These are phyloP conservation scores for Pichia heedii DNA, from an alignment of 805 yeast genomes.

Conservation along the genomic window DNA sequence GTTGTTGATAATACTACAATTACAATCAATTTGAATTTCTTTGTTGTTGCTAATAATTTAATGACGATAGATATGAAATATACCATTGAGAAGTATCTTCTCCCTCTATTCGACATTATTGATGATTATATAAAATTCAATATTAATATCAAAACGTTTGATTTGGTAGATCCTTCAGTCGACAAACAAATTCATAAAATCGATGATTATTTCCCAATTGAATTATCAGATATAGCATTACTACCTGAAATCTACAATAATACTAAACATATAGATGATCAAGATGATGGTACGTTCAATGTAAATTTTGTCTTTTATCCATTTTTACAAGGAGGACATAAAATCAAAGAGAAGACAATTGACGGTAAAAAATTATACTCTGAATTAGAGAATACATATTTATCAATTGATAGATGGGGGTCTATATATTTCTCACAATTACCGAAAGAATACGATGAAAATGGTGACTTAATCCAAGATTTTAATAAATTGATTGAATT, in stretches of 20 bases:
- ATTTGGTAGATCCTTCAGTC: background rate
- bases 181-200: background rate
- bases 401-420: constrained; percentile 19
- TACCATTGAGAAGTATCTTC: constrained; percentile 11
- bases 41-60: constrained; percentile 4
- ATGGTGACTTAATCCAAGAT: no score
- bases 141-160: background rate
- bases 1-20: background rate
- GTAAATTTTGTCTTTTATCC: constrained; percentile 18
- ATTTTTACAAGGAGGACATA: constrained; percentile 15
- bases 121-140: constrained; percentile 3
- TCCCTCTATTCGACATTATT: constrained; percentile 3
- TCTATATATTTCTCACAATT: constrained; percentile 21
- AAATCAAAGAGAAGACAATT: constrained; percentile 10
- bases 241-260: constrained; percentile 14
- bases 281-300: background rate
- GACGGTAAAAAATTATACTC: constrained; percentile 14
- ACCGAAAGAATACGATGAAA: background rate
- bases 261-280: background rate
- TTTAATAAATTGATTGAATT: no score
- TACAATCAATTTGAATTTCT: constrained; percentile 2
- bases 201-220: constrained; percentile 16
- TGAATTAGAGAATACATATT: constrained; percentile 13
- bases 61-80: constrained; percentile 14
- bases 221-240: constrained; percentile 19